Evolutionary conservation across 1,284 basidiomycete genomes (phyloP).

Genomic region (Cutaneotrichosporon spelunceum): DNA sequence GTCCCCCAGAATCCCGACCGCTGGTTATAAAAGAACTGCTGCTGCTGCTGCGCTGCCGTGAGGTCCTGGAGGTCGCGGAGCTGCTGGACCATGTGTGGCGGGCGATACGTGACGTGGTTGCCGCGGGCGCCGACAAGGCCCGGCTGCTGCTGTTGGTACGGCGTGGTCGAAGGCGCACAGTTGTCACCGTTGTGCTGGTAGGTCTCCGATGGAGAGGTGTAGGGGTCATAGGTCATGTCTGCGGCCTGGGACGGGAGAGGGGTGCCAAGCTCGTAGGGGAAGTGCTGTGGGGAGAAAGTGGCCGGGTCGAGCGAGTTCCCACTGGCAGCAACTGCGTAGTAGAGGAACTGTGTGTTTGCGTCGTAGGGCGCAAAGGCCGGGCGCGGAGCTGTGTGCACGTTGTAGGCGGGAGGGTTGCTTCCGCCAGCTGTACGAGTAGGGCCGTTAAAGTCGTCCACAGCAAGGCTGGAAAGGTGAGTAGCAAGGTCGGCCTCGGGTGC

Average conservation of each 20-base stretch:
- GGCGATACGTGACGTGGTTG: slow-evolving; percentile 7
- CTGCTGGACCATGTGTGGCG: slow-evolving; percentile 18
- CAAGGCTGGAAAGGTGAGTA: slow-evolving; percentile 13
- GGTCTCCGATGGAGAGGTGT: slow-evolving; percentile 15
- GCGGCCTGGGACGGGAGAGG: slow-evolving; percentile 16
- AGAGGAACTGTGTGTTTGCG: slow-evolving; percentile 17
- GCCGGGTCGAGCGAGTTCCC: slow-evolving; percentile 13
- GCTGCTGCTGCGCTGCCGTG: slow-evolving; percentile 3
- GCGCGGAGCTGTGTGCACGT: slow-evolving; percentile 16
- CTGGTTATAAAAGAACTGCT: slow-evolving; percentile 10
- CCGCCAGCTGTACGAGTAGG: slow-evolving; percentile 1
- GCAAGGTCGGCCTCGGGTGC: slow-evolving; percentile 13
- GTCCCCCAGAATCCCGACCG: slow-evolving; percentile 11
- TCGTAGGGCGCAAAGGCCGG: slow-evolving; percentile 9
- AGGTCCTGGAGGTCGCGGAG: slow-evolving; percentile 11
- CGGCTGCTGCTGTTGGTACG: background rate
- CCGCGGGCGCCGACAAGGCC: background rate
- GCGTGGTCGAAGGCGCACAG: background rate
- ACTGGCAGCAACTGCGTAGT: slow-evolving; percentile 11
- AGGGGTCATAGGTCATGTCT: slow-evolving; percentile 16
- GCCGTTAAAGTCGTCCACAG: slow-evolving; percentile 15
- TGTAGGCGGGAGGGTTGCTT: slow-evolving; percentile 6
- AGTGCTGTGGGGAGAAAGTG: slow-evolving; percentile 9
- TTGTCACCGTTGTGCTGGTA: slow-evolving; percentile 1
- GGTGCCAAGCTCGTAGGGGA: slow-evolving; percentile 12